Base-by-base conservation (phyloP, 768 basidiomycete genomes). In the Serendipita vermifera region DNA sequence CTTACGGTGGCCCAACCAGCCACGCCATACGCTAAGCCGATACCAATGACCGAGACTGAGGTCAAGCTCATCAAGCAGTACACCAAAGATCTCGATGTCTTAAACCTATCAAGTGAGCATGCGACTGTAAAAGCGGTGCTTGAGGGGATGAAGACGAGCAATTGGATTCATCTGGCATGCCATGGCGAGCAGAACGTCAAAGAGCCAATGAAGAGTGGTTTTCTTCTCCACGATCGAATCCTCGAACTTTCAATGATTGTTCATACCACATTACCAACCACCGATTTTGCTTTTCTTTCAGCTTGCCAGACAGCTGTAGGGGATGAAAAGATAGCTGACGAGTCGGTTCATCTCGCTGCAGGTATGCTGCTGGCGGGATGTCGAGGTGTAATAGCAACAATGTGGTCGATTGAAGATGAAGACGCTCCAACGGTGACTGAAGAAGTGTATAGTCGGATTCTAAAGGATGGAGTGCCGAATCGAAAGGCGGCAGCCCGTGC, bases 101-200 rank as follows among this genome's bases (percentile, higher is more conserved):
- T 33, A 14, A 3, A 33, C 3, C 15, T 40, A 9, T 17, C 57
- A 24, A 46, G 33, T 1, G 20, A 46, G 3, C 53, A 55, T 6
- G 60, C 59, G 5, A 38, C 33, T 0, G 3, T 55, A 2, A 20
- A 17, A 15, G 17, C 29, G 22, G 24, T 54, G 32, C 15, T 38
- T 13, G 54, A 20, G 6, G 53, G n/a, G 17, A 3, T 64, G 7
- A 39, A 26, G 11, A 36, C 13, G 6, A 33, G 57, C 13, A 29
- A 39, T 11, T 69, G 68, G 66, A 63, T 62, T 0, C 69, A 70
- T 38, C 43, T 71, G 7, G 69, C 68, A 0, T 71, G 69, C 6
- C 69, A 70, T 17, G 66, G 70, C 0, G 40, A 33, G 0, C 65
- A 66, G 5, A 48, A 64, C 35, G 1, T 39, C 1, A 35, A 46